Evolutionary conservation across 129 eudicot species (phyloP).

Genomic region (Erigeron canadensis): DNA sequence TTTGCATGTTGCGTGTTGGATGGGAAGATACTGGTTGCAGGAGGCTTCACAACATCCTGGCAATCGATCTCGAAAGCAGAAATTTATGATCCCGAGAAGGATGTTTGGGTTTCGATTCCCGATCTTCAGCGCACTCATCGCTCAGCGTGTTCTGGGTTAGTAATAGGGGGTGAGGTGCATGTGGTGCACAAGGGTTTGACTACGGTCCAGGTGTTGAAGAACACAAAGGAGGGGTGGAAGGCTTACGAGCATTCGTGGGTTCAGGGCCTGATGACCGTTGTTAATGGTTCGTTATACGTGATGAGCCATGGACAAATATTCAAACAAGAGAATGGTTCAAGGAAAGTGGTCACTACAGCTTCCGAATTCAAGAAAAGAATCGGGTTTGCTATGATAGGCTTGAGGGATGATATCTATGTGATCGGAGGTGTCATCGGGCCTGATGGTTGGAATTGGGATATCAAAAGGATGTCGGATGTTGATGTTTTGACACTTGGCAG

Average conservation of each 20-base stretch:
- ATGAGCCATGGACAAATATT: slow-evolving; percentile 80
- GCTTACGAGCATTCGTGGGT: slow-evolving; percentile 71
- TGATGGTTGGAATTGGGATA: slow-evolving; percentile 73
- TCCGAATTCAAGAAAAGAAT: slow-evolving; percentile 71
- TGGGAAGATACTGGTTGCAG: slow-evolving; percentile 86
- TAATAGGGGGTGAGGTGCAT: slow-evolving; percentile 72
- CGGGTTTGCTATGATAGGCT: slow-evolving; percentile 72
- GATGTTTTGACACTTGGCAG: slow-evolving; percentile 68
- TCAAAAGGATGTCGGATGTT: slow-evolving; percentile 68
- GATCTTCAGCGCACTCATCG: slow-evolving; percentile 78
- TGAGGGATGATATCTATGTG: slow-evolving; percentile 70
- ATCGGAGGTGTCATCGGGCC: slow-evolving; percentile 96
- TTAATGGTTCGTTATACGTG: slow-evolving; percentile 59
- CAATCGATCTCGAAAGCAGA: slow-evolving; percentile 85
- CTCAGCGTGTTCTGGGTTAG: slow-evolving; percentile 73
- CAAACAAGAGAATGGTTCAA: slow-evolving; percentile 52
- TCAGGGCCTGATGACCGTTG: slow-evolving; percentile 89
- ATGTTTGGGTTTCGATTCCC: slow-evolving; percentile 64
- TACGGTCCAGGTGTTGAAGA: slow-evolving; percentile 70
- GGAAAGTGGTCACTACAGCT: slow-evolving; percentile 60
- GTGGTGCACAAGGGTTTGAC: slow-evolving; percentile 90
- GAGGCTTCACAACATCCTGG: slow-evolving; percentile 84
- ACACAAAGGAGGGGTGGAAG: slow-evolving; percentile 48
- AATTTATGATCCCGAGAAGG: slow-evolving; percentile 80
- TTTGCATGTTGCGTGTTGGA: slow-evolving; percentile 85